These are phyloP conservation scores for Pseudoneurospora amorphoporcata DNA, from an alignment of 495 filamentous ascomycete species.

Conservation along the genomic window DNA sequence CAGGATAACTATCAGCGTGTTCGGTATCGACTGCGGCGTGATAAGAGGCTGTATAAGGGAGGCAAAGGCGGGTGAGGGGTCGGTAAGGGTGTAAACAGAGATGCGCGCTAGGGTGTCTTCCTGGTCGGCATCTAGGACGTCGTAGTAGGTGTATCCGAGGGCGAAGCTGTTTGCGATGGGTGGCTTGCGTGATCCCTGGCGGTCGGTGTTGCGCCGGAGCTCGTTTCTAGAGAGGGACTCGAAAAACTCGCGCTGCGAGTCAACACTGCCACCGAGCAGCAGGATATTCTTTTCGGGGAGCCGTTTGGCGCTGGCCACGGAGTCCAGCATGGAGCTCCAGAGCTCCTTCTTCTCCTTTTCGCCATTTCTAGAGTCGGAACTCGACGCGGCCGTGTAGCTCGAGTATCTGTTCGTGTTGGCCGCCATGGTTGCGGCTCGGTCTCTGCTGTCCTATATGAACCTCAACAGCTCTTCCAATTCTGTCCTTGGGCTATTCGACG, in stretches of 20 bases:
- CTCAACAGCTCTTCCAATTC: not conserved
- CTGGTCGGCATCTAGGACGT: slow-evolving; percentile 89
- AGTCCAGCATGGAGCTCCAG: slow-evolving; percentile 89
- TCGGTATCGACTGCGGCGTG: slow-evolving; percentile 73
- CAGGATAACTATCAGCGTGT: slow-evolving; percentile 79
- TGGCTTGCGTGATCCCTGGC: slow-evolving; percentile 54
- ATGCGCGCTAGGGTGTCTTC: slow-evolving; percentile 92
- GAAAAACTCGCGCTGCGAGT: slow-evolving; percentile 82
- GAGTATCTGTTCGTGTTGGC: slow-evolving; percentile 48
- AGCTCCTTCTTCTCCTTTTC: slow-evolving; percentile 75
- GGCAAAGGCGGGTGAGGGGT: slow-evolving; percentile 71
- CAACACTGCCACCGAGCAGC: slow-evolving; percentile 78
- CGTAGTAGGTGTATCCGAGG: slow-evolving; percentile 88
- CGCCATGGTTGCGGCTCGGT: slow-evolving; percentile 28
- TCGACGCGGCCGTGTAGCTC: slow-evolving; percentile 39
- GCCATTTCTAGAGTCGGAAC: slow-evolving; percentile 46
- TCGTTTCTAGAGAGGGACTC: slow-evolving; percentile 64
- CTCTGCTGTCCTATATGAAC: not conserved
- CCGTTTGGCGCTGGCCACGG: slow-evolving; percentile 79
- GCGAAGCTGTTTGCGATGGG: slow-evolving; percentile 90
- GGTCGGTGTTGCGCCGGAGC: slow-evolving; percentile 43
- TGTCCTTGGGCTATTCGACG: not conserved
- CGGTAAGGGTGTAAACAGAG: slow-evolving; percentile 78
- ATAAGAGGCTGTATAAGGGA: slow-evolving; percentile 77
- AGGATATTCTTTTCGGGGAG: slow-evolving; percentile 88